Conservation (phyloP, 1,139 yeast species). For the Debaryomyces sp. region DNA sequence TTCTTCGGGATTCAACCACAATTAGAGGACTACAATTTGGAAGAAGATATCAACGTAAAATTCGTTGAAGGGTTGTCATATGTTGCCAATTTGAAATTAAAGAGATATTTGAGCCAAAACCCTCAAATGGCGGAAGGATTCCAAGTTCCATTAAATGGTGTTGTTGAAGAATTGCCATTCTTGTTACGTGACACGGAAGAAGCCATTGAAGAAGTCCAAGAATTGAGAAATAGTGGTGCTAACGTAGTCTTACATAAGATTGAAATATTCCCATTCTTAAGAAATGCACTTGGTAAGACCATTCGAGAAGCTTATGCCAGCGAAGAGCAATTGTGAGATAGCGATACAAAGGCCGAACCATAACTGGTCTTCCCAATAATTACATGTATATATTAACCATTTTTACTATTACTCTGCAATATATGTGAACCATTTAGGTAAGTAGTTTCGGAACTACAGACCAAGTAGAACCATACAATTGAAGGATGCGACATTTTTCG, state of each 20-base stretch:
- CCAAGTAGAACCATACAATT: not conserved
- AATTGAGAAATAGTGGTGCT: slow-evolving; percentile 39
- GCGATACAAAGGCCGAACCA: not conserved
- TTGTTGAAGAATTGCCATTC: slow-evolving; percentile 48
- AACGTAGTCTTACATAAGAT: slow-evolving; percentile 37
- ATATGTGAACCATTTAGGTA: not conserved
- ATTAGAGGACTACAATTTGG: slow-evolving; percentile 41
- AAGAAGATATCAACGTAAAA: slow-evolving; percentile 54
- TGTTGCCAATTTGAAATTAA: slow-evolving; percentile 67
- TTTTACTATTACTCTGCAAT: not conserved
- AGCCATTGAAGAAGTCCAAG: slow-evolving; percentile 55
- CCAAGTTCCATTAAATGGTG: slow-evolving; percentile 39
- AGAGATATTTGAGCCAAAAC: slow-evolving; percentile 26
- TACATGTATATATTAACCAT: slow-evolving; percentile 6
- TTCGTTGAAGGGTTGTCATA: slow-evolving; percentile 70
- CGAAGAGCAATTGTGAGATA: slow-evolving; percentile 2
- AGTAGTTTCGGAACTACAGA: not conserved
- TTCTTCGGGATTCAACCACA: slow-evolving; percentile 72
- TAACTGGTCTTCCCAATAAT: not conserved
- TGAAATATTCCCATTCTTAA: slow-evolving; percentile 45
- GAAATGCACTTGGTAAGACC: slow-evolving; percentile 30
- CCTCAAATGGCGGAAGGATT: slow-evolving; percentile 22
- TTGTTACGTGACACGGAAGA: slow-evolving; percentile 48
- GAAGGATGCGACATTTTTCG: slow-evolving; percentile 1
- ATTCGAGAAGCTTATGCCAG: slow-evolving; percentile 17